These are phyloP conservation scores for Myxozyma geophila DNA, from an alignment of 805 yeast species.

Conservation along the genomic window DNA sequence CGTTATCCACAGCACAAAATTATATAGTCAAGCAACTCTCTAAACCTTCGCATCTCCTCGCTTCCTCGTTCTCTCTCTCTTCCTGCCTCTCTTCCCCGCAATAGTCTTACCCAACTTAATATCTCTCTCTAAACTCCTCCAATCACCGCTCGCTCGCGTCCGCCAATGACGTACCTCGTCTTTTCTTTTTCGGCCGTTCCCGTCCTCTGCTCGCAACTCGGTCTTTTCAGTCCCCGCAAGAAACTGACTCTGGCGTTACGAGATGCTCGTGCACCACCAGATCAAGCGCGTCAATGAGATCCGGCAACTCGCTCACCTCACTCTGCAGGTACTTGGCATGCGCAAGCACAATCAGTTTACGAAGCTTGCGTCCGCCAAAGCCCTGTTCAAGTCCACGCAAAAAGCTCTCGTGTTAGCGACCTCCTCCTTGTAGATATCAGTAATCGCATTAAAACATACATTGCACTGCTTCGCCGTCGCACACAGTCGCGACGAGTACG, in stretches of 20 bases:
- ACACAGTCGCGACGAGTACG: slow-evolving; percentile 22
- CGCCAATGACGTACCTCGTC: background rate
- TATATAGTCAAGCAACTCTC: too few species aligned
- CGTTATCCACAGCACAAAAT: too few species aligned
- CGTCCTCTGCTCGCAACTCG: too few species aligned
- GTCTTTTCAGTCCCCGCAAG: background rate
- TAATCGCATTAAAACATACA: background rate
- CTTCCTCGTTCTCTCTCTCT: too few species aligned
- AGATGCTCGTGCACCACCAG: slow-evolving; percentile 8
- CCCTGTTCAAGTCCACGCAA: slow-evolving; percentile 10
- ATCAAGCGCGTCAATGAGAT: slow-evolving; percentile 24
- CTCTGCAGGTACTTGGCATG: slow-evolving; percentile 32
- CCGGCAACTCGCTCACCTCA: slow-evolving; percentile 14
- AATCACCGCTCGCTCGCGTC: too few species aligned
- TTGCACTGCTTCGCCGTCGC: slow-evolving; percentile 23
- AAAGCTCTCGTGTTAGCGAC: background rate
- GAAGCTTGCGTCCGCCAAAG: slow-evolving; percentile 28
- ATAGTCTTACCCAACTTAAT: too few species aligned
- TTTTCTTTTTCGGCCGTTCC: background rate
- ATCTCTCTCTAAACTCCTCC: too few species aligned
- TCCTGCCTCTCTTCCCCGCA: too few species aligned
- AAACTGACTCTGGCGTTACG: background rate
- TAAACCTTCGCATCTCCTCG: too few species aligned
- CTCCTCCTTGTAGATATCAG: too few species aligned
- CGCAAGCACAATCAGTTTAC: slow-evolving; percentile 29